Evolutionary conservation across 1,284 basidiomycete genomes (phyloP), one percentile per base, ranked within the genome.

Genomic region (Ceratobasidium sp.): DNA sequence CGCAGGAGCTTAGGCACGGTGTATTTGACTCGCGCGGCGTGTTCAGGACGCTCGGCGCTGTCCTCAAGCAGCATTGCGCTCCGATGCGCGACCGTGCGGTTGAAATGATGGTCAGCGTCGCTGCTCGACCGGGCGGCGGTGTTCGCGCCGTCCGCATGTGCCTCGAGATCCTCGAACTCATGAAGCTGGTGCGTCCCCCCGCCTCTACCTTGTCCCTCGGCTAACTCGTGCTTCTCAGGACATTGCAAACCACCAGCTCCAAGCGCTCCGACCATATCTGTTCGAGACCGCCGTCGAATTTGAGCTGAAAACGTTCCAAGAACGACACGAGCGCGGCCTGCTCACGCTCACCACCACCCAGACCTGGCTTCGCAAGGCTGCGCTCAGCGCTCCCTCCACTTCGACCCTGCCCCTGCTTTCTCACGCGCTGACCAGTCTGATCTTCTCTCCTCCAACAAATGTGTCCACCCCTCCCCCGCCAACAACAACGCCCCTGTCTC

Each of bases 201-300:
- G 56, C 44, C 64, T 61, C 74, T 70, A 70, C 60, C 46, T 73
- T 25, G 73, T 71, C 30, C 3, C 25, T 49, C 46, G 46, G 61
- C 56, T 63, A 36, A 36, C 38, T 28, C 16, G 18, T 67, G 21
- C 1, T 21, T 60, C 42, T 23, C 33, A 95, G 93, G 95, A 97
- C 80, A 94, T 96, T 76, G 94, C 95, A 48, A 97, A 97, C 79
- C 95, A 96, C 81, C 95, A 96, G 82, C 86, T 96, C 23, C 91
- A 95, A 79, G 89, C 92, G 36, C 85, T 95, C 18, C 89, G 94
- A 71, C 92, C 93, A 18, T 93, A 90, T 81, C 86, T 97, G 73
- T 86, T 94, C 76, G 87, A 90, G 74, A 89, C 90, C 42, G 91
- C 94, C 0, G 88, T 89, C 48, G 86, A 89, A 58, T 94, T 93